Evolutionary conservation across 495 filamentous ascomycete species (phyloP).

Genomic region (Chlorociboria aeruginascens): DNA sequence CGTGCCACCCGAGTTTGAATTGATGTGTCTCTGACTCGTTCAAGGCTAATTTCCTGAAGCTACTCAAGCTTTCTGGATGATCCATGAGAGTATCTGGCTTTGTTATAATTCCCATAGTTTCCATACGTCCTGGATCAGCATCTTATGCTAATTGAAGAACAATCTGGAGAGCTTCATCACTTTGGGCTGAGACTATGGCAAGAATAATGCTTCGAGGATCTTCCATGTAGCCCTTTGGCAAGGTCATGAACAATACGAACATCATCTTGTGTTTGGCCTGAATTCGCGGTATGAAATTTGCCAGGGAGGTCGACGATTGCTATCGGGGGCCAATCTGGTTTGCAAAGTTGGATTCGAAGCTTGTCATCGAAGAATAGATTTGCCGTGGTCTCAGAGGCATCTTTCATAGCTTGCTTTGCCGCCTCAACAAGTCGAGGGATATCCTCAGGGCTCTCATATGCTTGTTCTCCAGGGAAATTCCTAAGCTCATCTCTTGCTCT

Average conservation of each 20-base stretch:
- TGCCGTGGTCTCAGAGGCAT: conserved; percentile 30
- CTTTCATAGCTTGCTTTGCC: conserved; percentile 33
- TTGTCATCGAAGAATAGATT: conserved; percentile 47
- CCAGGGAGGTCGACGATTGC: conserved; percentile 59
- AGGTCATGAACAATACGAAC: conserved; percentile 33
- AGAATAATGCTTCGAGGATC: conserved; percentile 47
- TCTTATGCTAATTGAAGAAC: conserved; percentile 60
- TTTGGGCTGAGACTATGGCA: conserved; percentile 50
- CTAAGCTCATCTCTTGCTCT: no score
- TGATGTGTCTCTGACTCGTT: no score
- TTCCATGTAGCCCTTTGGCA: conserved; percentile 49
- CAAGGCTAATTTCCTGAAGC: no score
- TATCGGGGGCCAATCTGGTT: conserved; percentile 48
- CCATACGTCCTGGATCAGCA: conserved; percentile 57
- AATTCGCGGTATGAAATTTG: conserved; percentile 34
- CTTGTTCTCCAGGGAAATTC: no score
- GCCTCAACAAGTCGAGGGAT: no score
- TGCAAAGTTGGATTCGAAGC: conserved; percentile 51
- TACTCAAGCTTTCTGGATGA: no score
- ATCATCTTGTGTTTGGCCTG: conserved; percentile 30
- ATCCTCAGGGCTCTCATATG: no score
- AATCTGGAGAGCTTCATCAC: conserved; percentile 47
- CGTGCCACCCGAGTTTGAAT: no score
- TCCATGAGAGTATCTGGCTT: conserved; percentile 78
- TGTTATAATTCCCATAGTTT: conserved; percentile 72